Evolutionary conservation across 768 basidiomycete genomes (phyloP).

Genomic region (Neoboletus brunneissimus): DNA sequence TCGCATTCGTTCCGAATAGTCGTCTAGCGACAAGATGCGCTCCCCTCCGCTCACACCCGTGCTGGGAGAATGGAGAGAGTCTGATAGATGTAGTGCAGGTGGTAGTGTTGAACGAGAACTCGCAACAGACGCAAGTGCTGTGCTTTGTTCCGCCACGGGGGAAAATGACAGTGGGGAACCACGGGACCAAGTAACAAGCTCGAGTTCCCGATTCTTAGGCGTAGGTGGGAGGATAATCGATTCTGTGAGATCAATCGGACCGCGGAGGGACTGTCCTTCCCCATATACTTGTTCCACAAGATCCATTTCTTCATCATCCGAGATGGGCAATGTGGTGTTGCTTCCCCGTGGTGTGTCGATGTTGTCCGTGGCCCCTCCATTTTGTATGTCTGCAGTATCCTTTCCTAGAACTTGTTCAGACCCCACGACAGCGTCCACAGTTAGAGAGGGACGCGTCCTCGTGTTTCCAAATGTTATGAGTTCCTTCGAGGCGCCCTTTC

Average conservation of each 20-base stretch:
- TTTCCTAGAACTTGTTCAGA: conserved; percentile 34
- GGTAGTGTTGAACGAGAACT: conserved; percentile 5
- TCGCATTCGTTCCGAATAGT: conserved; percentile 98
- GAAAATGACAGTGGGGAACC: conserved; percentile 49
- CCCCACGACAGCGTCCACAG: conserved; percentile 24
- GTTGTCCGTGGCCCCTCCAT: conserved; percentile 9
- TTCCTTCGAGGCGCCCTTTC: conserved; percentile 56
- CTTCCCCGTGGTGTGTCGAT: conserved; percentile 21
- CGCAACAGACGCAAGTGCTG: conserved; percentile 14
- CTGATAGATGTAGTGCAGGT: background rate
- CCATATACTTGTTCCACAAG: conserved; percentile 96
- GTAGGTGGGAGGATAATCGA: conserved; percentile 77
- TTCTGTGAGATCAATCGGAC: conserved; percentile 77
- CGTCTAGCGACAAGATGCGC: conserved; percentile 75
- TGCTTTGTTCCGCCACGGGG: conserved; percentile 39
- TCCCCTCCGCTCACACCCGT: conserved; percentile 7
- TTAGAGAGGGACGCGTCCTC: conserved; percentile 16
- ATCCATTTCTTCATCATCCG: conserved; percentile 87
- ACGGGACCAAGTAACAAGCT: conserved; percentile 79
- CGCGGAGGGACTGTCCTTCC: conserved; percentile 65
- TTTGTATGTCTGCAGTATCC: conserved; percentile 26
- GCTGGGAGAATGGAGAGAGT: conserved; percentile 4
- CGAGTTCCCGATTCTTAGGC: conserved; percentile 87
- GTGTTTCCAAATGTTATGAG: conserved; percentile 43
- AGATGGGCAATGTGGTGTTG: conserved; percentile 18